Evolutionary conservation across 1,284 basidiomycete genomes (phyloP).

Genomic region (Leucoagaricus sp.): DNA sequence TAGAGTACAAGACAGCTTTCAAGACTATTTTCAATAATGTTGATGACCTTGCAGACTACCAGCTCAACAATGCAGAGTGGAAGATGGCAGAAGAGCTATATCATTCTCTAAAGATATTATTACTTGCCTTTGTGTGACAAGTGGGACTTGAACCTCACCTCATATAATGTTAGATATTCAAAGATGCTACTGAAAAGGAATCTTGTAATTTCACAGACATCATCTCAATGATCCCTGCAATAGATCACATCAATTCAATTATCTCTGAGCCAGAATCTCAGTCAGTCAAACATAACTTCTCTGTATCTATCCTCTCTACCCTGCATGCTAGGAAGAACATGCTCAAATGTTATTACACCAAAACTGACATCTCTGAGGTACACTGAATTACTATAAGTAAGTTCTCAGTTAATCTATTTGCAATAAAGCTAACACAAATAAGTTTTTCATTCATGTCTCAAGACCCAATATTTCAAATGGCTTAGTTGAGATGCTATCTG

Average conservation of each 20-base stretch:
- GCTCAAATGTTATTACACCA: constrained; percentile 30
- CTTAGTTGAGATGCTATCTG: neutral
- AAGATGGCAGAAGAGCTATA: constrained; percentile 6
- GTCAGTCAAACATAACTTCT: neutral
- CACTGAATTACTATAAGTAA: constrained; percentile 32
- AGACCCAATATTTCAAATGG: neutral
- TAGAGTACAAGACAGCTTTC: constrained; percentile 7
- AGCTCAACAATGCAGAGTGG: constrained; percentile 14
- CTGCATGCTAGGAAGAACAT: constrained; percentile 20
- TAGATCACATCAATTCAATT: constrained; percentile 27
- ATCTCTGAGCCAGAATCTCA: constrained; percentile 19
- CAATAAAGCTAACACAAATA: neutral
- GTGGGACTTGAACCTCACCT: no score
- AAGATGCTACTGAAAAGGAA: constrained; percentile 26
- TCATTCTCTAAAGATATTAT: constrained; percentile 12
- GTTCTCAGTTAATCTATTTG: constrained; percentile 5
- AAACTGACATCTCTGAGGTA: constrained; percentile 26
- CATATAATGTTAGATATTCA: no score
- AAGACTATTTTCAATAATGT: neutral
- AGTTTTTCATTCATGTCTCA: neutral
- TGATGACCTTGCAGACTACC: neutral
- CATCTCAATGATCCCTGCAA: constrained; percentile 32
- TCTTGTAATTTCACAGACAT: constrained; percentile 27
- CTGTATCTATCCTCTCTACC: constrained; percentile 10
- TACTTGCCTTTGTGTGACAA: no score